Base-by-base conservation (phyloP, 768 basidiomycete species). In the Ramaria sp. region DNA sequence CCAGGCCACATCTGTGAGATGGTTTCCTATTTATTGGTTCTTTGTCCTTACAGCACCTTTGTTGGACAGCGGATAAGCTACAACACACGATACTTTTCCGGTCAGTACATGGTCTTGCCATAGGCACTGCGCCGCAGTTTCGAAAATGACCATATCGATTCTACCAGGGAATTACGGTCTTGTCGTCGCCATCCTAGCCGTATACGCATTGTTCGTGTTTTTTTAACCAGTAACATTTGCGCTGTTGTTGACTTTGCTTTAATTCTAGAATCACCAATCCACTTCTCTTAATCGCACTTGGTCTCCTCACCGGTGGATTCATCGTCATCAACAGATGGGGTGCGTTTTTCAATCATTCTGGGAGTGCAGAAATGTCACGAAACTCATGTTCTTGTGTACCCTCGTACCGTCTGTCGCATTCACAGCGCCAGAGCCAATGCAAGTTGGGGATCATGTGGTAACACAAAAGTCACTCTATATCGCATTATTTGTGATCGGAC, bases 241-340 rank as follows among this genome's bases (percentile, higher is more conserved):
- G 34, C 34, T 7, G 34, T 4, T 48, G 3, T 17, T 56, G 33
- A 30, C 38, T 59, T 45, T 59, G 38, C 33, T 34, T 2, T 59
- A 47, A 34, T 12, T 46, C 33, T 41, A 57, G 55, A 27, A n/a
- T 57, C 19, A 57, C 55, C 15, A 50, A 33, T 54, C 49, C 52
- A 49, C 30, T 48, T 42, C 4, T 17, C 22, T 45, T 20, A 19
- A 19, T 42, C 15, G 30, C 33, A 10, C n/a, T 38, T 22, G 39
- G 73, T 20, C 93, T 98, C 78, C 83, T 98, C 61, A 81, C 93
- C 59, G 90, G 91, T 34, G 95, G 95, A 5, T 97, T 97, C 72
- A 70, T 83, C 20, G 80, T 81, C 42, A 94, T 97, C 72, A 93
- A 92, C 73, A 83, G 76, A 66, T 95, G 86, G 62, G 92, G 93